A percentile compares a stretch with the other conserved stretches of the same genome.
phyloP scores from a whole-genome alignment of 148 eudicot species.

The Hydrangea macrophylla region DNA sequence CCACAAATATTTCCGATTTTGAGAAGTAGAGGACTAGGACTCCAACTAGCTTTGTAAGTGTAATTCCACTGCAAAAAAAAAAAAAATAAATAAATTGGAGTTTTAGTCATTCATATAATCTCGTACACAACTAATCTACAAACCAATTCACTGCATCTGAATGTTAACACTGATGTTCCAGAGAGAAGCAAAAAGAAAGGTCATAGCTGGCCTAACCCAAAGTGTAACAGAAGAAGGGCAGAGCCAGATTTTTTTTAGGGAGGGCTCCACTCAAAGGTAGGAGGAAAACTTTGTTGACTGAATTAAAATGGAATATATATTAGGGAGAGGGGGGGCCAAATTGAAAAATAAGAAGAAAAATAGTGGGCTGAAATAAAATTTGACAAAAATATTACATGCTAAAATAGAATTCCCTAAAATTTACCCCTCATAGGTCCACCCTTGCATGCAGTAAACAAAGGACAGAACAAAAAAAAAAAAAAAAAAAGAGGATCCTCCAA shows the following conservation, averaged over 20 bases:
- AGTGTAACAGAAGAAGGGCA: background rate
- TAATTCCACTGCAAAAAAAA: conserved; percentile 52
- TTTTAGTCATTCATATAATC: background rate
- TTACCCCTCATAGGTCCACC: background rate
- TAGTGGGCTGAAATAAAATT: too few relatives aligned
- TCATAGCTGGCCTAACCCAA: too few relatives aligned
- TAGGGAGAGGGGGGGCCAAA: too few relatives aligned
- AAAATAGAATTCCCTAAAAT: too few relatives aligned
- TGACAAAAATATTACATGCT: too few relatives aligned
- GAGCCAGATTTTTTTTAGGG: background rate
- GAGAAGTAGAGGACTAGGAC: conserved; percentile 65
- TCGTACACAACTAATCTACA: background rate
- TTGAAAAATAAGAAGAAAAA: too few relatives aligned
- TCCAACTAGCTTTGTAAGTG: conserved; percentile 69
- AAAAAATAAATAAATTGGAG: conserved; percentile 4
- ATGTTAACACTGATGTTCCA: too few relatives aligned
- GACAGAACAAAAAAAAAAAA: background rate
- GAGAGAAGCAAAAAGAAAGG: too few relatives aligned
- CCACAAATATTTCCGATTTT: conserved; percentile 75
- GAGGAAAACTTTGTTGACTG: too few relatives aligned
- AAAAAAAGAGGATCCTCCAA: background rate
- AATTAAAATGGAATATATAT: too few relatives aligned
- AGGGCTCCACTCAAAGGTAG: too few relatives aligned
- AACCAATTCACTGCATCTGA: background rate
- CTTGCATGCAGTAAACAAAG: background rate